phyloP scores from a whole-genome alignment of 441 rosid genomes.

The Populus hybrid region DNA sequence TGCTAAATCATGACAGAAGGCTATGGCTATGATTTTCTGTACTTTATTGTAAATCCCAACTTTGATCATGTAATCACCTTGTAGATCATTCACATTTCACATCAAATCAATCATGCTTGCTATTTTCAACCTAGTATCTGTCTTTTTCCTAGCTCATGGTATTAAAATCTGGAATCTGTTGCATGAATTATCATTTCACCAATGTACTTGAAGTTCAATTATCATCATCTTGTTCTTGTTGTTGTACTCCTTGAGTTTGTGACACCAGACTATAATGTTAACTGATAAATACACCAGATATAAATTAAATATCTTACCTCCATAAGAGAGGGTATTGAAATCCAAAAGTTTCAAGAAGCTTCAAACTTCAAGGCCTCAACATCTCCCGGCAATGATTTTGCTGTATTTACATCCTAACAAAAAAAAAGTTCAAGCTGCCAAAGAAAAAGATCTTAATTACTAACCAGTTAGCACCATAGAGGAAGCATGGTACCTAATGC shows the following conservation, averaged over 20 bases:
- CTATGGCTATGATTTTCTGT: not conserved
- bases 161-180: not conserved
- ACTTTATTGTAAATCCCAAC: not conserved
- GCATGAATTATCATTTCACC: not conserved
- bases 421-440: slow-evolving; percentile 1
- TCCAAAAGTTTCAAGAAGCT: slow-evolving; percentile 7
- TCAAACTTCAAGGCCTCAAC: slow-evolving; percentile 1
- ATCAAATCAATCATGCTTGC: not conserved
- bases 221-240: not conserved
- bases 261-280: not conserved
- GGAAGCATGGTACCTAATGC: not conserved
- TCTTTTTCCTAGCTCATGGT: not conserved
- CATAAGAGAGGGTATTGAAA: not conserved
- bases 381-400: slow-evolving; percentile 3
- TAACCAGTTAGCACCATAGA: not conserved
- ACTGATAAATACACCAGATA: not conserved
- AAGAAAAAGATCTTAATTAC: not conserved
- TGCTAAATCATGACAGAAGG: not conserved
- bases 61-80: not conserved
- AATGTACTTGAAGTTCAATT: not conserved
- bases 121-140: not conserved
- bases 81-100: not conserved
- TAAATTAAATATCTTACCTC: slow-evolving; percentile 13
- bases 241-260: not conserved
- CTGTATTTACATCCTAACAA: slow-evolving; percentile 18